A percentile compares a stretch with the other conserved stretches of the same genome.
phyloP scores from a whole-genome alignment of 441 rosid species.

The Dalechampia spathulata region DNA sequence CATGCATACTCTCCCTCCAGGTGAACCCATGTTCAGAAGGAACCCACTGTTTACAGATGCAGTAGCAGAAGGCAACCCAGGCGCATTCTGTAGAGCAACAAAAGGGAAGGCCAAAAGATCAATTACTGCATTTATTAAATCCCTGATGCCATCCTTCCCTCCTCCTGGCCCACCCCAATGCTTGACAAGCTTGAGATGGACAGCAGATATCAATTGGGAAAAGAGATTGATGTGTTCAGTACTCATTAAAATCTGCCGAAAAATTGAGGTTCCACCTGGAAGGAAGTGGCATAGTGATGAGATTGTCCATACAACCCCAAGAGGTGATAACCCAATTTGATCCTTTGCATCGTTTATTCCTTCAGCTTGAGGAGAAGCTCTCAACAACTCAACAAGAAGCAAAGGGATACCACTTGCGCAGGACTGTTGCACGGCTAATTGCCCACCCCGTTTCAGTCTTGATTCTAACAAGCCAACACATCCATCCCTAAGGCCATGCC shows the following conservation, averaged over 20 bases:
- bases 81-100: constrained; percentile 79
- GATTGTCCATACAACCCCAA: constrained; percentile 76
- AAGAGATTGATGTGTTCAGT: constrained; percentile 58
- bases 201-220: constrained; percentile 53
- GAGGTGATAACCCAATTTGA: constrained; percentile 66
- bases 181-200: constrained; percentile 77
- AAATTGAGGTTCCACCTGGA: constrained; percentile 64
- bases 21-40: constrained; percentile 84
- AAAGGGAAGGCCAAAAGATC: constrained; percentile 94
- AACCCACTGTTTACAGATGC: constrained; percentile 93
- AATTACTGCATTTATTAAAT: constrained; percentile 58
- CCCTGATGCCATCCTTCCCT: constrained; percentile 85
- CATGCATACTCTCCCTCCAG: constrained; percentile 66
- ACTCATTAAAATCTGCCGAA: constrained; percentile 69
- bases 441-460: constrained; percentile 84
- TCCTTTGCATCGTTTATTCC: constrained; percentile 33
- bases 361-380: constrained; percentile 37
- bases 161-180: constrained; percentile 93
- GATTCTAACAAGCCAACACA: constrained; percentile 90
- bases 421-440: constrained; percentile 71
- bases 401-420: constrained; percentile 83
- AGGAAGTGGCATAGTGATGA: constrained; percentile 86
- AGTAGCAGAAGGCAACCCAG: constrained; percentile 68
- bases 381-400: constrained; percentile 59
- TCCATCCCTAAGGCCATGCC: constrained; percentile 95